phyloP scores from a whole-genome alignment of 331 rosid genomes.

The Stylosanthes scabra region DNA sequence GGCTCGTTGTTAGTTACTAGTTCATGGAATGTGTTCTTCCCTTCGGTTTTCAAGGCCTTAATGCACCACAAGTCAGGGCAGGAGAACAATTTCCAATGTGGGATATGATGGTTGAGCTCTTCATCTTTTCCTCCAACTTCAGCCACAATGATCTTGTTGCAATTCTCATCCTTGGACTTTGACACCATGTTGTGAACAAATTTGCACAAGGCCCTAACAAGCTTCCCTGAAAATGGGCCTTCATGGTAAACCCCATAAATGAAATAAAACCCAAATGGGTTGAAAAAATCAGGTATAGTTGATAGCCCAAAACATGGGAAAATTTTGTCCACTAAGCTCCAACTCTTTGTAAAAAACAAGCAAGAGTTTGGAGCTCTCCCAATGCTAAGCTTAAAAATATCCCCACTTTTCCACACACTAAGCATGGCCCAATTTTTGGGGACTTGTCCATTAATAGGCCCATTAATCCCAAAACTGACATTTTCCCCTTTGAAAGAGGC shows the following conservation, averaged over 20 bases:
- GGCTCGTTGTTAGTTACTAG: slow-evolving; percentile 55
- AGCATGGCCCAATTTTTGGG: slow-evolving; percentile 79
- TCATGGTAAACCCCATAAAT: slow-evolving; percentile 80
- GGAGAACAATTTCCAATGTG: slow-evolving; percentile 83
- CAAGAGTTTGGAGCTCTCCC: slow-evolving; percentile 73
- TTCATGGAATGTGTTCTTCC: slow-evolving; percentile 36
- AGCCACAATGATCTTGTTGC: slow-evolving; percentile 75
- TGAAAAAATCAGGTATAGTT: slow-evolving; percentile 70
- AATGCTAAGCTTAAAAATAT: slow-evolving; percentile 67
- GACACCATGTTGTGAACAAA: slow-evolving; percentile 83
- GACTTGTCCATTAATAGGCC: not conserved
- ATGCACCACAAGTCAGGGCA: slow-evolving; percentile 82
- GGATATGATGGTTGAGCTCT: slow-evolving; percentile 67
- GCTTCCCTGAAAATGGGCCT: slow-evolving; percentile 77
- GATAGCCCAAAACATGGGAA: slow-evolving; percentile 82
- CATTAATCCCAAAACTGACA: slow-evolving; percentile 11
- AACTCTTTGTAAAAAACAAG: slow-evolving; percentile 59
- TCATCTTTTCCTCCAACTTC: slow-evolving; percentile 78
- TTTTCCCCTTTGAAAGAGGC: slow-evolving; percentile 59
- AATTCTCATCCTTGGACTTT: slow-evolving; percentile 61
- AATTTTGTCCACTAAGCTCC: slow-evolving; percentile 63
- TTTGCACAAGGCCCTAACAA: slow-evolving; percentile 66
- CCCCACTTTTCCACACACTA: slow-evolving; percentile 83
- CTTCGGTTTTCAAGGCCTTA: slow-evolving; percentile 61
- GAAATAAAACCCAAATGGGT: slow-evolving; percentile 91